Evolutionary conservation across 78 protist genomes (phyloP), one percentile per base, ranked within the genome.

Genomic region (slime mould (Dictyostelium discoideum)): DNA sequence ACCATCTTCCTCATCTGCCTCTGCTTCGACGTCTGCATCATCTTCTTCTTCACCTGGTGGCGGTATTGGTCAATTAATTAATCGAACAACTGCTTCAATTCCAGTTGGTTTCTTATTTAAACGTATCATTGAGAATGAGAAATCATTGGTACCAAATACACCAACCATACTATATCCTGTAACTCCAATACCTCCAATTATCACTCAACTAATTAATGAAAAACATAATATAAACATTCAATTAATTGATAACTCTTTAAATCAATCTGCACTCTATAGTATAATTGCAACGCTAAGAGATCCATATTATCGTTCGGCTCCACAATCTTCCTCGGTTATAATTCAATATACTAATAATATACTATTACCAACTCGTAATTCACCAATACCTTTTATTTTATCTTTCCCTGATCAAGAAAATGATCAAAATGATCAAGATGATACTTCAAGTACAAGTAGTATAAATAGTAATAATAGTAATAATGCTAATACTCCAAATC

Each of bases 111-210:
- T 50, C 40, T 2, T 46, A 22, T 46, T 29, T 44, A 80, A 46
- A 54, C 74, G 57, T 32, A 42, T 44, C 32, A 79, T 39, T 18
- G 84, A 79, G 5, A 20, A 80, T 63, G 87, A 82, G 20, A 54
- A 7, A 24, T 67, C 54, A 42, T 16, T 84, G 42, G 37, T 79
- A 10, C 95, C 88, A 16, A 39, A 9, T 6, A 90, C 74, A 22
- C 95, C 95, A 18, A 72, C 18, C 0, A 77, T 90, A 0, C 78
- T 90, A 2, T 90, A 90, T n/a, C 95, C 95, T 2, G 46, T 65
- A 2, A 90, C 95, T 37, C 95, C 95, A 16, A 73, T 74, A 11
- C 81, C 81, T 1, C 42, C 81, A 32, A 37, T 39, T 5, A 74
- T 74, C 50, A 13, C 95, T 73, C 11, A 60, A 76, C n/a, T 69